Evolutionary conservation across 192 early-diverging fungal species (phyloP).

Genomic region (Lobosporangium transversale): DNA sequence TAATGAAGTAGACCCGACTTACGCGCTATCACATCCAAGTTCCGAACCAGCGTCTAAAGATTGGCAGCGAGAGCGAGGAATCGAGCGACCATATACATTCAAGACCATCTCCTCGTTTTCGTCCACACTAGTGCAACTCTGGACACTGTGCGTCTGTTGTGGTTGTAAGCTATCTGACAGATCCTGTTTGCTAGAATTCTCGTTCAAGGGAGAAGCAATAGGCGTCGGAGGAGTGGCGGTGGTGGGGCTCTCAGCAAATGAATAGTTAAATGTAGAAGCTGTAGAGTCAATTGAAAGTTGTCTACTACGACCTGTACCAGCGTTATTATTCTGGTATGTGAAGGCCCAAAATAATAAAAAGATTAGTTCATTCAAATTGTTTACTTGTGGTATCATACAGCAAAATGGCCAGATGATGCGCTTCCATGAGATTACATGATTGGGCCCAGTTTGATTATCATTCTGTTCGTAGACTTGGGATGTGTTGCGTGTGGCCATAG

Average conservation of each 20-base stretch:
- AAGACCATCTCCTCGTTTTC: slow-evolving; percentile 50
- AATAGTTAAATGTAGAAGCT: slow-evolving; percentile 4
- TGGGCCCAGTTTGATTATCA: no score
- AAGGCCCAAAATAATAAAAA: neutral
- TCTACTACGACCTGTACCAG: neutral
- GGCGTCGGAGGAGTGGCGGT: slow-evolving; percentile 34
- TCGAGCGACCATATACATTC: slow-evolving; percentile 44
- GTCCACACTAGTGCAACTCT: slow-evolving; percentile 35
- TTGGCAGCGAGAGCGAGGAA: slow-evolving; percentile 44
- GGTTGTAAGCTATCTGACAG: neutral
- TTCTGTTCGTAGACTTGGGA: neutral
- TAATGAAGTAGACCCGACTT: slow-evolving; percentile 3
- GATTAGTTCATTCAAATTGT: no score
- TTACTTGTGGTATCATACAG: no score
- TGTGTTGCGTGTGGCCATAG: slow-evolving; percentile 30
- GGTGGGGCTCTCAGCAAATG: slow-evolving; percentile 6
- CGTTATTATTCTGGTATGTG: neutral
- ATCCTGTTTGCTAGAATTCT: slow-evolving; percentile 1
- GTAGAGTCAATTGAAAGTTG: slow-evolving; percentile 18
- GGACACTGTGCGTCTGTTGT: slow-evolving; percentile 33
- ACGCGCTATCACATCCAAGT: slow-evolving; percentile 23
- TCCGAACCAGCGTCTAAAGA: slow-evolving; percentile 47
- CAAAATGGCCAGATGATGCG: no score
- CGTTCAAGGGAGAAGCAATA: slow-evolving; percentile 27
- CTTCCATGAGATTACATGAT: no score